Conservation (phyloP, 441 rosid species). For the Breynia disticha region DNA sequence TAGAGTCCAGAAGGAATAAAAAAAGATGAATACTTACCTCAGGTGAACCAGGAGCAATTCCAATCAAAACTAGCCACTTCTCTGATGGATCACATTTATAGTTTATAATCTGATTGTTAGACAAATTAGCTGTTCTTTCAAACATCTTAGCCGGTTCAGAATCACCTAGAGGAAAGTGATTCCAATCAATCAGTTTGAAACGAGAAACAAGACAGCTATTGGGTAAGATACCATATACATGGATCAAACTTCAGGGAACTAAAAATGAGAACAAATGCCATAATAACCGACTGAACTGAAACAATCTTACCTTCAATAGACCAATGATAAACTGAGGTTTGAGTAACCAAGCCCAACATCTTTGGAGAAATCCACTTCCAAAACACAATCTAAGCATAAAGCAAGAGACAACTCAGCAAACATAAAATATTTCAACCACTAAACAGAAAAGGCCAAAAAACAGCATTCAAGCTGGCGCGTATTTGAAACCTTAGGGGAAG, state of each 20-base stretch:
- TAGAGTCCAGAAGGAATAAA: not conserved
- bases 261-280: not conserved
- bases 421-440: not conserved
- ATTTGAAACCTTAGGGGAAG: not conserved
- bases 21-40: conserved; percentile 61
- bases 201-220: not conserved
- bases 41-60: conserved; percentile 97
- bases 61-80: conserved; percentile 97
- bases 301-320: conserved; percentile 73
- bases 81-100: conserved; percentile 94
- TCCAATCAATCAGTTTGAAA: conserved; percentile 1
- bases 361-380: conserved; percentile 98
- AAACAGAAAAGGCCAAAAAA: not conserved
- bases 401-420: conserved; percentile 1
- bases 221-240: not conserved
- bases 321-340: conserved; percentile 93
- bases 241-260: not conserved
- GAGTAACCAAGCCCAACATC: conserved; percentile 95
- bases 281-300: conserved; percentile 4
- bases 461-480: no score
- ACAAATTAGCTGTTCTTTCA: conserved; percentile 93
- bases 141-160: conserved; percentile 96
- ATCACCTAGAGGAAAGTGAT: conserved; percentile 49
- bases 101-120: conserved; percentile 93
- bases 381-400: conserved; percentile 64